Conservation (phyloP, 345 rosid genomes). For the Eucalyptus camaldulensis region DNA sequence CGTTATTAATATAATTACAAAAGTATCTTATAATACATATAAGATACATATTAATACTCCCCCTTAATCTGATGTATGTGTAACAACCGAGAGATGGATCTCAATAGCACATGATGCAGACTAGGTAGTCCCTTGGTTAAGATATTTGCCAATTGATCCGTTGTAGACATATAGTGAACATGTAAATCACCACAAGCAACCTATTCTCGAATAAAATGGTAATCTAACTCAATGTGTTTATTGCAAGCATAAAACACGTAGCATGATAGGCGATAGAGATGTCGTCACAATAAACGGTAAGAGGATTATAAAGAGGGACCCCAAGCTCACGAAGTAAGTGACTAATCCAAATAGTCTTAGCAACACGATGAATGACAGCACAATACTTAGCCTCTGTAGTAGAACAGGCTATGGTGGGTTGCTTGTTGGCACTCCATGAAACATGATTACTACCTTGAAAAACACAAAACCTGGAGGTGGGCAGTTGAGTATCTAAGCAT, state of each 20-base stretch:
- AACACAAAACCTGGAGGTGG: neutral
- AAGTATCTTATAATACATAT: too few species aligned
- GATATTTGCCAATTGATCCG: too few species aligned
- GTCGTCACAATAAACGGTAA: neutral
- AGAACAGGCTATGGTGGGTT: neutral
- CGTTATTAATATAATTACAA: too few species aligned
- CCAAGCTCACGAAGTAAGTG: neutral
- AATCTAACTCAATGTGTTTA: too few species aligned
- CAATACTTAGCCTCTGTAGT: neutral
- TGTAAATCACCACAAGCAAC: too few species aligned
- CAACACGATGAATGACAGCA: neutral
- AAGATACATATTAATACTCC: too few species aligned
- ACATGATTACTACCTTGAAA: neutral
- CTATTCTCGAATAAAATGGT: too few species aligned
- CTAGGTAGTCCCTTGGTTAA: too few species aligned
- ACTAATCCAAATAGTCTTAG: neutral
- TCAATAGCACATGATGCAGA: too few species aligned
- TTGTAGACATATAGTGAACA: too few species aligned
- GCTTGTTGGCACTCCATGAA: neutral
- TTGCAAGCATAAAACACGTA: fast-evolving
- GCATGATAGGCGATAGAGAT: neutral
- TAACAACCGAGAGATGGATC: too few species aligned
- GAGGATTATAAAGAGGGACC: neutral
- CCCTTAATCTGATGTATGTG: too few species aligned
- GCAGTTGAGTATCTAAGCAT: neutral